Percentiles rank a stretch among this genome's conserved stretches.
Evolutionary conservation across 495 filamentous ascomycete genomes (phyloP).

Genomic region (Hyaloscypha variabilis): DNA sequence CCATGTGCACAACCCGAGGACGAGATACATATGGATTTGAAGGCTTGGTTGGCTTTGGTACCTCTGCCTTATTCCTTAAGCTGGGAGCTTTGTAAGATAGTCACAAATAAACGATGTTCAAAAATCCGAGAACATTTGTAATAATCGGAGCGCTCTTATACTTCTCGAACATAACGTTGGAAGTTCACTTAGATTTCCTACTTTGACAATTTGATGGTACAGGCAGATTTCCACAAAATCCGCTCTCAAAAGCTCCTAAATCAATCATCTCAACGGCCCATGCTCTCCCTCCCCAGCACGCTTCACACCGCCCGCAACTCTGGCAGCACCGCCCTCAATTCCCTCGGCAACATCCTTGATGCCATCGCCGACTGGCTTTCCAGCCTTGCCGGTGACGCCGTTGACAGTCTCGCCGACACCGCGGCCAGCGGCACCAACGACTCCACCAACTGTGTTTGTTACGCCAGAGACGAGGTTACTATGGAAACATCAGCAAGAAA

Average conservation of each 20-base stretch:
- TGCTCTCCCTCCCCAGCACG: constrained; percentile 70
- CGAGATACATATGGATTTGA: no score
- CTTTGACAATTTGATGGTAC: no score
- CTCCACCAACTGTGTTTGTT: constrained; percentile 66
- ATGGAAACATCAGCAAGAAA: not conserved
- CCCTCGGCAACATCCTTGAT: constrained; percentile 62
- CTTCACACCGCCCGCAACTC: constrained; percentile 65
- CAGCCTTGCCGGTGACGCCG: constrained; percentile 62
- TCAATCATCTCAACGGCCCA: constrained; percentile 24
- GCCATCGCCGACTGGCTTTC: constrained; percentile 67
- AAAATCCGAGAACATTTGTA: no score
- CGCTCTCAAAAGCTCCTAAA: not conserved
- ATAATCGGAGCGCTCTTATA: no score
- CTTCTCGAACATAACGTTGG: no score
- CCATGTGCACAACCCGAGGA: no score
- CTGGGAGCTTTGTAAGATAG: no score
- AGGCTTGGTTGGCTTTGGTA: no score
- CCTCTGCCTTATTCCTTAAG: no score
- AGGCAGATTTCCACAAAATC: no score
- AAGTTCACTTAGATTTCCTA: no score
- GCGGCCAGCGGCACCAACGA: not conserved
- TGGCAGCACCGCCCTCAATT: constrained; percentile 58
- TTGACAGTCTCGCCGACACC: constrained; percentile 46
- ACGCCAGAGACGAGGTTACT: constrained; percentile 53
- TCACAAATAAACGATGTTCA: no score